Evolutionary conservation across 192 early-diverging fungal species (phyloP).

Genomic region (Piromyces sp.): DNA sequence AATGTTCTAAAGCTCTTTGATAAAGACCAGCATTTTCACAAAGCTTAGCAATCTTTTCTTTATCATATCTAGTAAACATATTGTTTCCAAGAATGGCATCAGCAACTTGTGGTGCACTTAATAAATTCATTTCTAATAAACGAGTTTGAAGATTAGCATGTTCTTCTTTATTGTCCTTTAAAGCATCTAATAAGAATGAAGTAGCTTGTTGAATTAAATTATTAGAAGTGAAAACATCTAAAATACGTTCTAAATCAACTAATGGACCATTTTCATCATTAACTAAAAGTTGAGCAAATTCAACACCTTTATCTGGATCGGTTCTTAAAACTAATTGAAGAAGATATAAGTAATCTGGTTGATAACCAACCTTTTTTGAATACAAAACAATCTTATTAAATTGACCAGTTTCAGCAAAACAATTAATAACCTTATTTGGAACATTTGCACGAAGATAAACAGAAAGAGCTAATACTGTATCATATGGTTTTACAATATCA

Average conservation of each 20-base stretch:
- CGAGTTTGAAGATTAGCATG: constrained; percentile 85
- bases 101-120: constrained; percentile 93
- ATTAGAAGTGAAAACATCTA: constrained; percentile 79
- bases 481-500: constrained; percentile 85
- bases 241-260: constrained; percentile 72
- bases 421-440: constrained; percentile 82
- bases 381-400: constrained; percentile 93
- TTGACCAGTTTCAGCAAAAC: constrained; percentile 90
- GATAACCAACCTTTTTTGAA: constrained; percentile 82
- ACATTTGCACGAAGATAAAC: constrained; percentile 88
- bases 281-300: constrained; percentile 77
- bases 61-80: constrained; percentile 92
- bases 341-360: constrained; percentile 77
- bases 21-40: constrained; percentile 96
- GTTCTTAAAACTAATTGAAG: constrained; percentile 78
- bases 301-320: constrained; percentile 82
- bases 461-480: constrained; percentile 76
- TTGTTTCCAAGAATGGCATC: constrained; percentile 93
- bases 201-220: constrained; percentile 95
- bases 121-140: constrained; percentile 90
- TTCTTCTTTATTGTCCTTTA: constrained; percentile 83
- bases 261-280: constrained; percentile 69
- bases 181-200: constrained; percentile 84
- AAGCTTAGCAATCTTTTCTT: constrained; percentile 69
- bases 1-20: constrained; percentile 91